These are phyloP conservation scores for Leccinum pachyderme DNA, from an alignment of 1,284 basidiomycete species.

Conservation along the genomic window DNA sequence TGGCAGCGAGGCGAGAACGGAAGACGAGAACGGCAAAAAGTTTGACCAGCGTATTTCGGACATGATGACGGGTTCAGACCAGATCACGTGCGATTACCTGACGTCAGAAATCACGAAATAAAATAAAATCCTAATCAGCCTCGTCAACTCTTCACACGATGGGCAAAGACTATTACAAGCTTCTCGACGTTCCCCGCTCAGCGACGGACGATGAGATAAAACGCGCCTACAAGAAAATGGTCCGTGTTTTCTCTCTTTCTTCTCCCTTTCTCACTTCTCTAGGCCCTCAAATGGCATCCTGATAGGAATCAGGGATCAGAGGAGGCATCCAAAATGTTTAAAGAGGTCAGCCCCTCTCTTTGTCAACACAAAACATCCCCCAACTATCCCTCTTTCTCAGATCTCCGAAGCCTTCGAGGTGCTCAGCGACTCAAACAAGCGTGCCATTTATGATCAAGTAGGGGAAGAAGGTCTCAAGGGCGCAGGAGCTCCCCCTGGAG, in stretches of 20 bases:
- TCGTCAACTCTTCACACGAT: slow-evolving; percentile 24
- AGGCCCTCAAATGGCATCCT: slow-evolving; percentile 91
- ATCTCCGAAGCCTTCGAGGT: slow-evolving; percentile 98
- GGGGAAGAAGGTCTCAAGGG: slow-evolving; percentile 95
- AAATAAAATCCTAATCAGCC: neutral
- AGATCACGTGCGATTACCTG: slow-evolving; percentile 14
- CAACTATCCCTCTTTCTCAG: slow-evolving; percentile 36
- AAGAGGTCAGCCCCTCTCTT: slow-evolving; percentile 59
- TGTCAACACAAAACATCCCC: neutral
- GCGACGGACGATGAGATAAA: slow-evolving; percentile 86
- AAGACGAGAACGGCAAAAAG: slow-evolving; percentile 68
- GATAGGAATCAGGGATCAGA: slow-evolving; percentile 87
- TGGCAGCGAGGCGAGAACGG: slow-evolving; percentile 67
- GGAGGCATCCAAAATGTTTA: slow-evolving; percentile 87
- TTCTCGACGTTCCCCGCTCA: slow-evolving; percentile 70
- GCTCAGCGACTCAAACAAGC: slow-evolving; percentile 90
- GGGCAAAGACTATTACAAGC: slow-evolving; percentile 83
- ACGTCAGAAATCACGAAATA: slow-evolving; percentile 23
- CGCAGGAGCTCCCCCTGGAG: slow-evolving; percentile 51
- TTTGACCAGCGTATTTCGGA: slow-evolving; percentile 43
- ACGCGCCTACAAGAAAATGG: slow-evolving; percentile 81
- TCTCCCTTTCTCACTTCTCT: slow-evolving; percentile 38
- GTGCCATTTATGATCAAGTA: slow-evolving; percentile 90
- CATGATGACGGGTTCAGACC: neutral
- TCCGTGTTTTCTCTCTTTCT: slow-evolving; percentile 30